Conservation (phyloP, 805 yeast species). For the Wickerhamomyces pijperi region DNA sequence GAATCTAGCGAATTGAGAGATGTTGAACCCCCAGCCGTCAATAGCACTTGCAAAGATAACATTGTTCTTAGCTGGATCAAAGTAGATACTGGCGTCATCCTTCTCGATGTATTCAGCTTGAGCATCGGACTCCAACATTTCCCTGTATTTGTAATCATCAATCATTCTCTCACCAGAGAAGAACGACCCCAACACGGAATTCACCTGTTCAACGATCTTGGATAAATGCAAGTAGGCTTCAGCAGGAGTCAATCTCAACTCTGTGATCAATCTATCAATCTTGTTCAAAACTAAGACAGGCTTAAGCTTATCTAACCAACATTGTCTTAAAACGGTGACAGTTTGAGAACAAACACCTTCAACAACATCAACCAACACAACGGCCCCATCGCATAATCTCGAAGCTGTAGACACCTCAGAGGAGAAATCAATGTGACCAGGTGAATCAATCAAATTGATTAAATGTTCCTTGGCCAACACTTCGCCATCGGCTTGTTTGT, state of each 20-base stretch:
- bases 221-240: constrained; percentile 80
- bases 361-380: constrained; percentile 89
- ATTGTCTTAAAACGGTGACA: constrained; percentile 84
- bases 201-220: constrained; percentile 82
- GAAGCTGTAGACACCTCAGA: constrained; percentile 96
- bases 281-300: constrained; percentile 86
- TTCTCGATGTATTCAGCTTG: constrained; percentile 56
- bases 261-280: constrained; percentile 76
- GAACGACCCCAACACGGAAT: constrained; percentile 88
- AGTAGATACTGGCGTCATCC: constrained; percentile 75
- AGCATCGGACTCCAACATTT: constrained; percentile 35
- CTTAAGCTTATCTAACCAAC: constrained; percentile 86
- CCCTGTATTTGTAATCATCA: constrained; percentile 72
- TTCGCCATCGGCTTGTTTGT: constrained; percentile 26
- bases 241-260: constrained; percentile 66
- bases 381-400: constrained; percentile 92
- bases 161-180: constrained; percentile 89
- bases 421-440: constrained; percentile 97
- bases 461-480: constrained; percentile 61
- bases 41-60: constrained; percentile 85
- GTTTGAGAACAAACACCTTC: constrained; percentile 99
- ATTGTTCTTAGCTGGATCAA: constrained; percentile 78
- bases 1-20: constrained; percentile 79
- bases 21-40: constrained; percentile 97
- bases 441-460: constrained; percentile 90